phyloP scores from a whole-genome alignment of 495 filamentous ascomycete genomes.

The Symbiotaphrina buchneri region DNA sequence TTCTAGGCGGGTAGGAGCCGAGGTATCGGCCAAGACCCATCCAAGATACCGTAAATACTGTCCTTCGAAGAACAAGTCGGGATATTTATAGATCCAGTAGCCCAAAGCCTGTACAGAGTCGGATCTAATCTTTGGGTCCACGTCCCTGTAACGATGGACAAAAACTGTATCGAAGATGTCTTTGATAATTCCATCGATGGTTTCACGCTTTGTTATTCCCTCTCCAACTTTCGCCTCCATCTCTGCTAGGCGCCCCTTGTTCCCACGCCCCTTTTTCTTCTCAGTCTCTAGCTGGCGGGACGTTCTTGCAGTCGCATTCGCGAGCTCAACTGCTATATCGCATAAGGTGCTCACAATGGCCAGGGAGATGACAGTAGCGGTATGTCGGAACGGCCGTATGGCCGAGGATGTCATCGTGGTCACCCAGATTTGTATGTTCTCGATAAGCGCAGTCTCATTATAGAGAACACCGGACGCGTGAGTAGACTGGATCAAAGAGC shows the following conservation, averaged over 20 bases:
- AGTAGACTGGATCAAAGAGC: constrained; percentile 44
- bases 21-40: constrained; percentile 73
- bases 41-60: constrained; percentile 80
- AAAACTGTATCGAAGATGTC: constrained; percentile 80
- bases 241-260: constrained; percentile 46
- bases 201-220: constrained; percentile 35
- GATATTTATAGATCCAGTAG: constrained; percentile 63
- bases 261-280: constrained; percentile 50
- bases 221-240: constrained; percentile 46
- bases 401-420: constrained; percentile 62
- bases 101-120: constrained; percentile 72
- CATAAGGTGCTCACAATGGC: constrained; percentile 51
- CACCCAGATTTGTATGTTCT: constrained; percentile 74
- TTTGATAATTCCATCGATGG: constrained; percentile 42
- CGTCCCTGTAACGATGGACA: constrained; percentile 83
- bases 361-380: constrained; percentile 60
- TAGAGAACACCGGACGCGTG: constrained; percentile 57
- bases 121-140: constrained; percentile 66
- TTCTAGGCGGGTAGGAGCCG: constrained; percentile 43
- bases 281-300: constrained; percentile 65
- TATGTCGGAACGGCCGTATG: constrained; percentile 79
- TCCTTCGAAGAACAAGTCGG: constrained; percentile 71
- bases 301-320: constrained; percentile 47
- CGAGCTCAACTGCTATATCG: constrained; percentile 33
- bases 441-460: constrained; percentile 47